Evolutionary conservation across 2,329 filamentous ascomycete species (phyloP), one percentile per base, ranked within the genome.

Genomic region (Aureobasidium zeae): DNA sequence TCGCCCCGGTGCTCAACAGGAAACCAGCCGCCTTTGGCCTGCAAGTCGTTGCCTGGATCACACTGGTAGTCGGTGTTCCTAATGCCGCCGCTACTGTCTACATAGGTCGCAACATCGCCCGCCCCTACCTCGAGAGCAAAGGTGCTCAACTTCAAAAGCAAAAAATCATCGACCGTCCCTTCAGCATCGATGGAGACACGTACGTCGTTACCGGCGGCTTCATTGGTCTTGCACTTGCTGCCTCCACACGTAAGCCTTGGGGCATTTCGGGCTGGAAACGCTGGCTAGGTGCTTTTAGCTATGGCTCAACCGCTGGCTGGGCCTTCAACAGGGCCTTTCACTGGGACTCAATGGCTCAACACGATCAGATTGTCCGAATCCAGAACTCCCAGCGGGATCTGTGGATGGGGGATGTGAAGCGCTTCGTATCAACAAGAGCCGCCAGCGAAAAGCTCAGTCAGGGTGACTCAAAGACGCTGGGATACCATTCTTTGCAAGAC

Each of bases 141-240:
- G 48, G 48, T 1, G 24, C 45, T 32, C 28, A 45, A 25, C n/a
- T 44, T 1, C 48, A 45, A 12, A 30, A 24, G 19, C 33, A 36
- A 26, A 47, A 47, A 13, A 43, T 49, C 2, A 26, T 47, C 6
- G 44, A 47, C 16, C 39, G 48, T 15, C 38, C 25, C n/a, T 31
- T 30, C 21, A 22, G 42, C 19, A 39, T 49, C 13, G 48, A 49
- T 35, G 39, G 28, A 13, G 48, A 49, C 35, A 49, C 45, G 21
- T 39, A 39, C 12, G 39, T 49, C 16, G 16, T 49, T 5, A 28
- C 35, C 4, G 48, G 44, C 13, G 44, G 38, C 5, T 21, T 47
- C 6, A 12, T 36, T 2, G 48, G 48, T 17, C 8, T 45, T 11
- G 44, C 13, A 2, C 25, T 15, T 17, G 48, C 31, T 37, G 39